Evolutionary conservation across 2,329 filamentous ascomycete species (phyloP).

Genomic region (Coleophoma eucalyptorum): DNA sequence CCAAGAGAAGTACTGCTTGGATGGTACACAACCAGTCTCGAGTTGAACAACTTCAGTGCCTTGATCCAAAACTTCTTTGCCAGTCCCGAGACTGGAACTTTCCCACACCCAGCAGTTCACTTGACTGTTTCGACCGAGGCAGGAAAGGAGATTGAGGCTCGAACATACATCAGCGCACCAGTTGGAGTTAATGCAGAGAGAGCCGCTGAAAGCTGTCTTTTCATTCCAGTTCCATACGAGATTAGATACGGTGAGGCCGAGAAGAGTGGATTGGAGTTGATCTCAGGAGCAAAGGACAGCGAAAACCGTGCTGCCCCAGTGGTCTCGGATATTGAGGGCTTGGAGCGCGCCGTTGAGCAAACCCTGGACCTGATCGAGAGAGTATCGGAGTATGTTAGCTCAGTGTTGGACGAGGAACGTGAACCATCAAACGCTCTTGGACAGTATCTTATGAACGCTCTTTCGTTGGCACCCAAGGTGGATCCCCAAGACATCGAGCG

Average conservation of each 20-base stretch:
- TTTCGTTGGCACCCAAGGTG: slow-evolving; percentile 93
- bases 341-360: slow-evolving; percentile 83
- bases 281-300: slow-evolving; percentile 74
- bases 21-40: slow-evolving; percentile 96
- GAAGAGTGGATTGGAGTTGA: slow-evolving; percentile 75
- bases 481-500: slow-evolving; percentile 85
- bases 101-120: slow-evolving; percentile 95
- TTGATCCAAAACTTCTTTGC: slow-evolving; percentile 99
- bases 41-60: slow-evolving; percentile 97
- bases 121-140: slow-evolving; percentile 90
- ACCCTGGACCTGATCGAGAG: slow-evolving; percentile 87
- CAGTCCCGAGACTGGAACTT: slow-evolving; percentile 93
- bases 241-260: slow-evolving; percentile 83
- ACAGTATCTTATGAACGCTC: slow-evolving; percentile 91
- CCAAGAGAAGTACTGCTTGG: slow-evolving; percentile 92
- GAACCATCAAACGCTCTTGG: slow-evolving; percentile 87
- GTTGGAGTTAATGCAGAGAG: slow-evolving; percentile 94
- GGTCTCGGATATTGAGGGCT: slow-evolving; percentile 82
- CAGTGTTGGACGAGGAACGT: slow-evolving; percentile 89
- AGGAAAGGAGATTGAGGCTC: slow-evolving; percentile 82
- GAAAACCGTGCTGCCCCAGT: slow-evolving; percentile 72
- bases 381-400: slow-evolving; percentile 87
- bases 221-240: slow-evolving; percentile 95
- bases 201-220: slow-evolving; percentile 92
- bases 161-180: slow-evolving; percentile 92